A percentile compares a stretch with the other conserved stretches of the same genome.
Evolutionary conservation across 1,284 basidiomycete species (phyloP).

Genomic region (Tilletia setariae): DNA sequence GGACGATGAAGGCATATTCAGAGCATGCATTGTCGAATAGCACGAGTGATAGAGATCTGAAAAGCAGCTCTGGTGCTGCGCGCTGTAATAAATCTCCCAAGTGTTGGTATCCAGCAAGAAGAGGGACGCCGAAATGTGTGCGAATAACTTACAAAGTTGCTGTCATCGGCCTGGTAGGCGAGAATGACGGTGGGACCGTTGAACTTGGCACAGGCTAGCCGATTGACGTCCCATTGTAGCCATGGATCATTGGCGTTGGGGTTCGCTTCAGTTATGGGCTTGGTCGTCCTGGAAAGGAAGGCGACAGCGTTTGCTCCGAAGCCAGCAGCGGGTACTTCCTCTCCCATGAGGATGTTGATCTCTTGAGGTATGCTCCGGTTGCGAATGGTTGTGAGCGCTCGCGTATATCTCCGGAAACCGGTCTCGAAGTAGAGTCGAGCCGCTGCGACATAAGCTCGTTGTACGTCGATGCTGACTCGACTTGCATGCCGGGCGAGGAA

Average conservation of each 20-base stretch:
- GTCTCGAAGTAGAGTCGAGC: slow-evolving; percentile 94
- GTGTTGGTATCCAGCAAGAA: background rate
- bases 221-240: slow-evolving; percentile 24
- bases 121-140: background rate
- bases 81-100: background rate
- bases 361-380: slow-evolving; percentile 27
- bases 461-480: slow-evolving; percentile 79
- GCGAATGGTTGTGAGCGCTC: slow-evolving; percentile 74
- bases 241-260: slow-evolving; percentile 28
- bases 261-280: background rate
- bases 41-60: slow-evolving; percentile 43
- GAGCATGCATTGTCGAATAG: slow-evolving; percentile 50
- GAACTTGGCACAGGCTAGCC: slow-evolving; percentile 31
- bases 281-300: slow-evolving; percentile 16
- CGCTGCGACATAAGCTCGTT: slow-evolving; percentile 77
- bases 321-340: slow-evolving; percentile 10
- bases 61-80: slow-evolving; percentile 46
- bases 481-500: slow-evolving; percentile 82
- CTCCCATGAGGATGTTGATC: slow-evolving; percentile 1
- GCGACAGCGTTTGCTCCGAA: slow-evolving; percentile 7
- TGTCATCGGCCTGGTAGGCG: slow-evolving; percentile 49
- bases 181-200: slow-evolving; percentile 36
- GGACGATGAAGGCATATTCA: slow-evolving; percentile 48
- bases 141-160: slow-evolving; percentile 17
- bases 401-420: slow-evolving; percentile 81